Base-by-base conservation (phyloP, 257 asterid genomes). In the Haberlea rhodopensis region DNA sequence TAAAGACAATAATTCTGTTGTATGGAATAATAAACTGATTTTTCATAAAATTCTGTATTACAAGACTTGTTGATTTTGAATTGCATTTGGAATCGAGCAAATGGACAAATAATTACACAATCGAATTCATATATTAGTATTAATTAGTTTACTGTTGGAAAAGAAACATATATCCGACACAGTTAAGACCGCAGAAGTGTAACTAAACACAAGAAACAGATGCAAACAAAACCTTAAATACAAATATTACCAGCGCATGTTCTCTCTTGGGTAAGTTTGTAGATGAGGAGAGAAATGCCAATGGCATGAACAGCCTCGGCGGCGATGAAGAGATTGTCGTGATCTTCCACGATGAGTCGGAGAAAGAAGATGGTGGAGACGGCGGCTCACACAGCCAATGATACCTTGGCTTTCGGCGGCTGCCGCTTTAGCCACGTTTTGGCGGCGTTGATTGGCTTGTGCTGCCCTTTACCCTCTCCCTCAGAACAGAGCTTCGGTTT, bases 171-270 rank as follows among this genome's bases (percentile, higher is more conserved):
- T 29, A 3, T 29, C 9, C 34, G 34, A 7, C 34, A 9, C 34
- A 29, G 34, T 29, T 29, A 7, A 32, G 40, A 32, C 40, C 40
- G 0, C 13, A 8, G 45, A 10, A 9, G 45, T 10, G 11, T 34
- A n/a, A 34, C 16, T 3, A 16, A 34, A 34, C 45, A 34, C 16
- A 9, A 34, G 45, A 34, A 9, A 34, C 10, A 31, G 3, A 31
- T 31, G 37, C 37, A 31, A 28, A 7, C 37, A n/a, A n/a, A n/a
- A n/a, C n/a, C n/a, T n/a, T n/a, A n/a, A n/a, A n/a, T n/a, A n/a
- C n/a, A n/a, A n/a, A n/a, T n/a, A n/a, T n/a, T 76, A 76, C 81
- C 81, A 28, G 66, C 66, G 31, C 78, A 76, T 21, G 77, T 71
- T 48, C 45, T 76, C 65, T 69, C 77, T 59, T 72, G 66, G 29